A percentile compares a stretch with the other conserved stretches of the same genome.
Evolutionary conservation across 768 basidiomycete species (phyloP).

Genomic region (Leccinellum luteum): DNA sequence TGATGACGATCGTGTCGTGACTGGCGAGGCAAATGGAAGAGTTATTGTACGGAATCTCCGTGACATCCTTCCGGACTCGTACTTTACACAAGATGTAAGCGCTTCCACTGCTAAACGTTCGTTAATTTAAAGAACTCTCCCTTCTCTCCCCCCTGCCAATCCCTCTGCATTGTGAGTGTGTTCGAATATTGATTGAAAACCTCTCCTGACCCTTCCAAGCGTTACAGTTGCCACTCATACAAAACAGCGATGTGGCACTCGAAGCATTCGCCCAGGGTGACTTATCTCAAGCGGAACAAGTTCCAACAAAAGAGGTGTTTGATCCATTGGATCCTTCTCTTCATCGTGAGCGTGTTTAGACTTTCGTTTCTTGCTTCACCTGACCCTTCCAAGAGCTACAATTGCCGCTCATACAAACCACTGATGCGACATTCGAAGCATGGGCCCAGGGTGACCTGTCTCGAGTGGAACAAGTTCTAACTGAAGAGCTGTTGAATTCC

Average conservation of each 20-base stretch:
- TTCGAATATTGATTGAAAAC: no score
- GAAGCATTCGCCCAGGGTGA: no score
- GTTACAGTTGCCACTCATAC: no score
- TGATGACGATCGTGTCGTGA: not conserved
- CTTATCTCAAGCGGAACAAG: no score
- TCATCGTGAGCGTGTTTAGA: not conserved
- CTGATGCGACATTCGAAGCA: not conserved
- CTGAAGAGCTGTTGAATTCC: not conserved
- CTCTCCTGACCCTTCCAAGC: no score
- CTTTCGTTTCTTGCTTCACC: not conserved
- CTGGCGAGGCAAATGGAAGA: not conserved
- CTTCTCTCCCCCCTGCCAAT: no score
- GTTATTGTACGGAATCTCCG: not conserved
- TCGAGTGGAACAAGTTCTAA: not conserved
- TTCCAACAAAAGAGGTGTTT: no score
- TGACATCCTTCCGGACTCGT: not conserved
- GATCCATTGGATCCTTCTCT: no score
- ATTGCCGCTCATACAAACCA: not conserved
- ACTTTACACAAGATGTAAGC: not conserved
- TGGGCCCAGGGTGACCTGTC: not conserved
- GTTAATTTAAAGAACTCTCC: not conserved
- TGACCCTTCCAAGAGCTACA: not conserved
- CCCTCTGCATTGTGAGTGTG: no score
- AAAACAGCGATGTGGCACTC: no score
- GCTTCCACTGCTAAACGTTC: not conserved